Evolutionary conservation across 495 filamentous ascomycete genomes (phyloP).

Genomic region (Durotheca rogersii): DNA sequence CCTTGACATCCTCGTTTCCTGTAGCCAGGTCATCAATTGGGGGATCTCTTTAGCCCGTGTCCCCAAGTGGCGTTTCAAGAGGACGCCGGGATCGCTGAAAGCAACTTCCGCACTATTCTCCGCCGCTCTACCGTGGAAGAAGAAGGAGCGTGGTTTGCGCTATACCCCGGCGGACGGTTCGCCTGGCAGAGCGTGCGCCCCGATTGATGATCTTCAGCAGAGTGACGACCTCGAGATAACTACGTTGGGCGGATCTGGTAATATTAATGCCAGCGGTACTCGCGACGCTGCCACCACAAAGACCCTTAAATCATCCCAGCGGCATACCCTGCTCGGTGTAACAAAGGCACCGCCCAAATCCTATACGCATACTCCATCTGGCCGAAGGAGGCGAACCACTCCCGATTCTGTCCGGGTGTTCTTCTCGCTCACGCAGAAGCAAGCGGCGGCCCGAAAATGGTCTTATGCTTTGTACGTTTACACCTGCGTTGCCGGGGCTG

Average conservation of each 20-base stretch:
- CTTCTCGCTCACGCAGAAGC: conserved; percentile 73
- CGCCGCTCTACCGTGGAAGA: conserved; percentile 32
- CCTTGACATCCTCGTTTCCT: conserved; percentile 69
- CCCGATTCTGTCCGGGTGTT: conserved; percentile 69
- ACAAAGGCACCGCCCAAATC: conserved; percentile 29
- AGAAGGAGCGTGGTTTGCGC: conserved; percentile 35
- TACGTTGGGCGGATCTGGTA: conserved; percentile 10
- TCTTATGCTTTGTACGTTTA: conserved; percentile 81
- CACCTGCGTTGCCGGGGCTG: conserved; percentile 57
- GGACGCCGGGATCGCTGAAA: conserved; percentile 36
- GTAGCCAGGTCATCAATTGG: conserved; percentile 77
- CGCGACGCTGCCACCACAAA: too few species aligned
- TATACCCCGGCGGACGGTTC: conserved; percentile 32
- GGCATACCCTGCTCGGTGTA: conserved; percentile 56
- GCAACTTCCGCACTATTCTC: conserved; percentile 28
- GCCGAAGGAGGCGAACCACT: conserved; percentile 65
- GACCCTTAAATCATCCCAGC: too few species aligned
- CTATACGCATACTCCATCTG: conserved; percentile 59
- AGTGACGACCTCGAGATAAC: conserved; percentile 18
- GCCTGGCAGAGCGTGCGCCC: conserved; percentile 37
- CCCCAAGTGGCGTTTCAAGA: conserved; percentile 85
- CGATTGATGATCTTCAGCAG: conserved; percentile 31
- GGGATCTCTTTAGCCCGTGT: conserved; percentile 82
- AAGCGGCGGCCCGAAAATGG: conserved; percentile 78
- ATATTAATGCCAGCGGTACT: too few species aligned